Evolutionary conservation across 169 alveolate genomes (phyloP), one percentile per base, ranked within the genome.

Genomic region (Plasmodium cynomolgi): DNA sequence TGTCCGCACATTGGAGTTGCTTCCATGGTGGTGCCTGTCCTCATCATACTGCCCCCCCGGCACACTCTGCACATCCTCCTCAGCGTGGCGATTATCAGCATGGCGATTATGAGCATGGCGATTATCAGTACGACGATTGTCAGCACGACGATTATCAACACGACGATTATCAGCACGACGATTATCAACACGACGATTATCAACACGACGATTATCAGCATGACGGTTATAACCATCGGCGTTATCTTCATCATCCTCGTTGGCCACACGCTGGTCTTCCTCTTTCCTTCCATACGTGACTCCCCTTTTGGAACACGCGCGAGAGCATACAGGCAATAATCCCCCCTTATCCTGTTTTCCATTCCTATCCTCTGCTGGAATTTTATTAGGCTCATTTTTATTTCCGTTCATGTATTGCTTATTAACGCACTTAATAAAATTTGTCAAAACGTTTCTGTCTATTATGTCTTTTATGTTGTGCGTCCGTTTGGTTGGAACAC

Each of bases 401-500:
- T 6, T 23, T 2, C 33, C 74, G n/a, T 8, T 41, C 39, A 20
- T 20, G 29, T 39, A 68, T 8, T 84, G 74, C 44, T 84, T 84
- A 41, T 84, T 84, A 23, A 84, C 58, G 44, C 83, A 68, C 74
- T 84, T 71, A 11, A 84, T 84, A 71, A 84, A 84, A 50, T 84
- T 84, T 20, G 75, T 71, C 11, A 84, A 34, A n/a, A 84, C 83
- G 50, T 37, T 84, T 72, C 72, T 84, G 37, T 84, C 92, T 2
- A 84, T 68, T 34, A 84, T 41, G 5, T 84, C 82, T 71, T 84
- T 84, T 20, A 84, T 68, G 33, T 84, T 71, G 44, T 34, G 29
- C 13, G 37, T 13, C n/a, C 71, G 20, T 13, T 23, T 54, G 11
- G 56, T 13, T 8, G 11, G 20, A 1, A 6, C 20, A 8, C 11